Evolutionary conservation across 169 alveolate genomes (phyloP).

Genomic region (Eimeria falciformis): DNA sequence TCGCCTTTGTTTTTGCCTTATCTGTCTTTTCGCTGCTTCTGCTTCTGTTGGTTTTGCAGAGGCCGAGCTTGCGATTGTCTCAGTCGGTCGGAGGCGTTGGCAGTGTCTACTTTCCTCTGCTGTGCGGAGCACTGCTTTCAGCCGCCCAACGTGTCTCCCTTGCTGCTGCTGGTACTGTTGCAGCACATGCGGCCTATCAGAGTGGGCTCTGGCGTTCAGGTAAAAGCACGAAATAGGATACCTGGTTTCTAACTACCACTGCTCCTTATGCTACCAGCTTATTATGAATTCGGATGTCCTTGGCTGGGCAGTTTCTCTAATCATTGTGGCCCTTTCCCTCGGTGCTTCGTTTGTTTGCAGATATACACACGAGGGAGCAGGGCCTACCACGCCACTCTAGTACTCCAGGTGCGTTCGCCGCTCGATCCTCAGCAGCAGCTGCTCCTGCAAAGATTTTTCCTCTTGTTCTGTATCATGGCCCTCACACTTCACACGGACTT

Average conservation of each 20-base stretch:
- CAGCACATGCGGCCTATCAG: neutral
- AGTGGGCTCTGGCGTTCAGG: neutral
- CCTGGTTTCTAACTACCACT: neutral
- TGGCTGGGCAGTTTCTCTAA: no score
- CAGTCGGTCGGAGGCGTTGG: neutral
- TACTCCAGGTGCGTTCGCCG: neutral
- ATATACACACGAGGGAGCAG: neutral
- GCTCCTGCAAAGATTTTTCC: neutral
- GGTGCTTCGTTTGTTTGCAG: no score
- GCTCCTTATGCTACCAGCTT: neutral
- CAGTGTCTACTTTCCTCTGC: neutral
- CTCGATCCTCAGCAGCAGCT: no score
- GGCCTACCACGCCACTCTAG: conserved; percentile 16
- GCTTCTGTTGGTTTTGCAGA: neutral
- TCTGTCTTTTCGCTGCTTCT: neutral
- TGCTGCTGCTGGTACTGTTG: conserved; percentile 13
- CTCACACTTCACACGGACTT: no score
- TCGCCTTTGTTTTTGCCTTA: no score
- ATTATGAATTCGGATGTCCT: neutral
- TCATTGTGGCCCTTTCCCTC: no score
- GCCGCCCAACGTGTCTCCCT: neutral
- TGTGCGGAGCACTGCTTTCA: neutral
- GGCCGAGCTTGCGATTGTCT: neutral
- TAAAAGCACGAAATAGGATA: no score
- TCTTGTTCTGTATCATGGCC: neutral